Evolutionary conservation across 345 rosid species (phyloP).

Genomic region (Ricinus communis): DNA sequence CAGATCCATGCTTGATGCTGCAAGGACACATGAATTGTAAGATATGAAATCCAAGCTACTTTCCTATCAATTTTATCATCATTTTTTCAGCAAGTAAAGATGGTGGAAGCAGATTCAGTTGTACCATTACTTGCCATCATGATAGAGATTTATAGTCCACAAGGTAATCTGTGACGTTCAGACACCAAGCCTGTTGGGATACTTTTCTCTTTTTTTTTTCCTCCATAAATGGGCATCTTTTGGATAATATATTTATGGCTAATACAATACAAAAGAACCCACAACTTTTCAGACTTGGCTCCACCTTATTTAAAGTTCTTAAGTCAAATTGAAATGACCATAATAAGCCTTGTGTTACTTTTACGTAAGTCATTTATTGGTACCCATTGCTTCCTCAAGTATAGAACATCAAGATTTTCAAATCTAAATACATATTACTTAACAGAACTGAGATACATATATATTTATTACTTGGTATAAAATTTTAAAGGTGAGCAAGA

Average conservation of each 20-base stretch:
- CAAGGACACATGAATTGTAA: conserved; percentile 9
- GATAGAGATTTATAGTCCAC: not conserved
- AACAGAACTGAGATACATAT: too few species aligned
- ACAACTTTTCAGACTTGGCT: conserved; percentile 10
- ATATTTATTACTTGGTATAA: too few species aligned
- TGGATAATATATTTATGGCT: not conserved
- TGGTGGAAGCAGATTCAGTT: conserved; percentile 2
- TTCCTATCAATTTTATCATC: not conserved
- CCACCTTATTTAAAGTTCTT: not conserved
- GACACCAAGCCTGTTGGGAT: not conserved
- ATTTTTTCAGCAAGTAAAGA: not conserved
- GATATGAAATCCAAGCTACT: conserved; percentile 14
- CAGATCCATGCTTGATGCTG: not conserved
- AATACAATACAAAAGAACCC: conserved; percentile 2
- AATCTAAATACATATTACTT: too few species aligned
- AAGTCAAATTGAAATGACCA: not conserved
- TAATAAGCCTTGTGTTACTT: conserved; percentile 12
- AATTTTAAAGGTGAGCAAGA: too few species aligned
- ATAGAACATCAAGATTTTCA: too few species aligned
- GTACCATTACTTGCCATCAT: not conserved
- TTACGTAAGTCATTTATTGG: conserved; percentile 23
- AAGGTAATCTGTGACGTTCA: not conserved
- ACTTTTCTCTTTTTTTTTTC: not conserved
- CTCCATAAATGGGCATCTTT: not conserved
- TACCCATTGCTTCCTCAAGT: not conserved